These are phyloP conservation scores for Peniophora sp. DNA, from an alignment of 1,284 basidiomycete genomes.

Conservation along the genomic window DNA sequence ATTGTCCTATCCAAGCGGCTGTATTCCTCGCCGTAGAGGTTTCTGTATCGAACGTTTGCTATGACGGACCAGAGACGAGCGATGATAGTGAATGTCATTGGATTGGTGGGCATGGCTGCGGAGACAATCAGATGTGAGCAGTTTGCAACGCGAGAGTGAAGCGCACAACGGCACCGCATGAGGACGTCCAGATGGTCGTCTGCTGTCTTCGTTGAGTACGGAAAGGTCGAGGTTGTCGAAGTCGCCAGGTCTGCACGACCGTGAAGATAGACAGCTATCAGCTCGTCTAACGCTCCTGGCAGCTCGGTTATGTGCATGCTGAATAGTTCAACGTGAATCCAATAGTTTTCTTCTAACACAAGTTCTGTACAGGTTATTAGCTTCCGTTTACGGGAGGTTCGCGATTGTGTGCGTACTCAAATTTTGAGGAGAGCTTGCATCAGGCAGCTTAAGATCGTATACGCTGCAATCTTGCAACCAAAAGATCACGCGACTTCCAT, in stretches of 20 bases:
- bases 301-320: constrained; percentile 39
- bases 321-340: constrained; percentile 51
- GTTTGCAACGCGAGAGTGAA: neutral
- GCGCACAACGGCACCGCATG: neutral
- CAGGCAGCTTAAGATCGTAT: constrained; percentile 30
- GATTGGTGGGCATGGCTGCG: neutral
- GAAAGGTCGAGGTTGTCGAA: constrained; percentile 34
- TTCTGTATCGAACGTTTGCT: constrained; percentile 36
- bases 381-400: neutral
- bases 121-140: neutral
- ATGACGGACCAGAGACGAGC: neutral
- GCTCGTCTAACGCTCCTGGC: constrained; percentile 28
- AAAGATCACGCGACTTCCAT: constrained; percentile 32
- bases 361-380: constrained; percentile 23
- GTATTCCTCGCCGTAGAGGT: constrained; percentile 39
- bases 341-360: constrained; percentile 41
- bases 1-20: constrained; percentile 30
- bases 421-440: constrained; percentile 37
- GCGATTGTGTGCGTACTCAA: constrained; percentile 29
- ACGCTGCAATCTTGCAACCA: constrained; percentile 40
- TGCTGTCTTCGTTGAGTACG: constrained; percentile 27
- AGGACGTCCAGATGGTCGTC: constrained; percentile 33
- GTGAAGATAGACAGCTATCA: constrained; percentile 27
- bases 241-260: constrained; percentile 32
- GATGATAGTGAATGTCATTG: constrained; percentile 21